Evolutionary conservation across 345 rosid genomes (phyloP).

Genomic region (Eucalyptus polyanthemos): DNA sequence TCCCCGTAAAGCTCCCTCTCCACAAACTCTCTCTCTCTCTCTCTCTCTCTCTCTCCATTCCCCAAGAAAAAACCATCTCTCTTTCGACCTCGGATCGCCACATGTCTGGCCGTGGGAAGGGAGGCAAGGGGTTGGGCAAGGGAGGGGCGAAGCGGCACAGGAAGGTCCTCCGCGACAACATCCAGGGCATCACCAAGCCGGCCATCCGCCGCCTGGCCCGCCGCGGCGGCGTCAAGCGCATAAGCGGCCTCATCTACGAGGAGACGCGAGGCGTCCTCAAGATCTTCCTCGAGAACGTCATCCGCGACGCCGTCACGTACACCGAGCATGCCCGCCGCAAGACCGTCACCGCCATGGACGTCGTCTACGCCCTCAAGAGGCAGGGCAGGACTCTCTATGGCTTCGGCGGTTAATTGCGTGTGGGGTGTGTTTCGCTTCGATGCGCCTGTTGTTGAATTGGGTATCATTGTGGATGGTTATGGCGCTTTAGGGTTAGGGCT

Average conservation of each 20-base stretch:
- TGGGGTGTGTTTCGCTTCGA: background rate
- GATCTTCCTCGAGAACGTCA: conserved; percentile 5
- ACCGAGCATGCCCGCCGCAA: conserved; percentile 1
- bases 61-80: background rate
- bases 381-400: conserved; percentile 5
- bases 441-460: background rate
- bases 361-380: conserved; percentile 4
- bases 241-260: conserved; percentile 17
- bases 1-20: background rate
- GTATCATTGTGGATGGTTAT: background rate
- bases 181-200: conserved; percentile 13
- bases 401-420: background rate
- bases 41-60: too few species aligned
- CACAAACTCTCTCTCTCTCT: background rate
- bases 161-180: conserved; percentile 20
- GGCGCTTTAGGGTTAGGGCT: background rate
- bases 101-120: conserved; percentile 14
- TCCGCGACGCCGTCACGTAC: conserved; percentile 2
- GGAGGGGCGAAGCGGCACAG: conserved; percentile 17
- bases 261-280: conserved; percentile 1
- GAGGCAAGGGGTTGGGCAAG: conserved; percentile 7
- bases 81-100: background rate
- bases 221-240: conserved; percentile 14
- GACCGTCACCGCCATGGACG: conserved; percentile 5
- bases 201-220: conserved; percentile 8